Base-by-base conservation (phyloP, 306 rosid species). In the Malus asiatica region DNA sequence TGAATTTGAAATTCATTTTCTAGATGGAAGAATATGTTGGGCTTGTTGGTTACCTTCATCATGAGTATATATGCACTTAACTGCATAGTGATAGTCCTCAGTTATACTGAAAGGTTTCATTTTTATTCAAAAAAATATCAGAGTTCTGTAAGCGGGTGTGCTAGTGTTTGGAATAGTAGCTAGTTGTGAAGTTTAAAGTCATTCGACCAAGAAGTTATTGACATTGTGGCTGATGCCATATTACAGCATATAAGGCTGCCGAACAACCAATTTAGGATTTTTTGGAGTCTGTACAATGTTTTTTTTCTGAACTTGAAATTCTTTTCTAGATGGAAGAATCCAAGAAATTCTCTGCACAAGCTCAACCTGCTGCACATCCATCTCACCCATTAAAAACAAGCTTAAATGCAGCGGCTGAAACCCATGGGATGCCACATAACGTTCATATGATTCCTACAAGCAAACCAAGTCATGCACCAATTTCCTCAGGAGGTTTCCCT, bases 281-380 rank as follows among this genome's bases (percentile, higher is more conserved):
- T 30, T 69, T 18, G 23, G 75, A 23, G 14, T 72, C 18, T 63
- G 44, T 8, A 65, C 44, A 46, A 55, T 11, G 4, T 4, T 6
- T 38, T 33, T 33, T 20, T 32, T 22, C 8, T 75, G 64, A 27
- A 46, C 23, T 20, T 59, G 2, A 68, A 55, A 46, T 74, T 75
- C 57, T 71, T 84, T 78, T 68, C 65, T 82, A 95, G 98, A 92
- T 95, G 93, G 97, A 95, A 80, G 98, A 95, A 77, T 70, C 96
- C 66, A 95, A 85, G 89, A 92, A 90, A 74, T 84, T 76, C 74
- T n/a, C 86, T 40, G 86, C 96, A 70, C 90, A 85, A 59, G 86
- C 95, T 66, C 90, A 86, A 63, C 80, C 93, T 63, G 61, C 93
- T 42, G 68, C 97, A 6, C 79, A 83, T 71, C 46, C 89, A 27